A percentile compares a stretch with the other conserved stretches of the same genome.
Conservation (phyloP, 305 asterid genomes). For the Fraxinus sp. region DNA sequence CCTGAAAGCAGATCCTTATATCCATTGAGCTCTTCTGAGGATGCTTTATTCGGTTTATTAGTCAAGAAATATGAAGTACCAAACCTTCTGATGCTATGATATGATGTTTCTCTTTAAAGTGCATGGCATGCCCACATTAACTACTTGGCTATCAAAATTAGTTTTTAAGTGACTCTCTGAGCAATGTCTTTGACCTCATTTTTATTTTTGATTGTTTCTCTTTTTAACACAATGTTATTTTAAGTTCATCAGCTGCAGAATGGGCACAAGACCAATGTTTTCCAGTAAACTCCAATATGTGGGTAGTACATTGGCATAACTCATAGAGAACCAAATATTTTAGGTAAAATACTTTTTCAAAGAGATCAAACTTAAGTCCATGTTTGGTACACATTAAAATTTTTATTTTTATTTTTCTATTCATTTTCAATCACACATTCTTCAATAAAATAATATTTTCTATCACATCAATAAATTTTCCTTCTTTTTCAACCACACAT, state of each 20-base stretch:
- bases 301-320: background rate
- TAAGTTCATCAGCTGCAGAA: conserved; percentile 49
- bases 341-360: background rate
- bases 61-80: no score
- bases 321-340: background rate
- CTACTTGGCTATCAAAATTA: background rate
- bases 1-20: no score
- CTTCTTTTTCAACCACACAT: no score
- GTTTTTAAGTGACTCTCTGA: background rate
- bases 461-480: no score
- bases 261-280: conserved; percentile 33
- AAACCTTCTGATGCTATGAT: background rate
- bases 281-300: background rate
- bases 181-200: background rate
- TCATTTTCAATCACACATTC: no score
- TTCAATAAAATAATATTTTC: no score
- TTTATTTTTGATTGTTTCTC: background rate
- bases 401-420: no score
- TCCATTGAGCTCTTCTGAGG: background rate
- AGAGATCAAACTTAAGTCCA: background rate
- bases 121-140: background rate
- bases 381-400: no score
- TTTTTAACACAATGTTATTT: background rate
- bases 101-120: background rate
- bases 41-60: background rate